Evolutionary conservation across 768 basidiomycete species (phyloP).

Genomic region (Grammothele lineata): DNA sequence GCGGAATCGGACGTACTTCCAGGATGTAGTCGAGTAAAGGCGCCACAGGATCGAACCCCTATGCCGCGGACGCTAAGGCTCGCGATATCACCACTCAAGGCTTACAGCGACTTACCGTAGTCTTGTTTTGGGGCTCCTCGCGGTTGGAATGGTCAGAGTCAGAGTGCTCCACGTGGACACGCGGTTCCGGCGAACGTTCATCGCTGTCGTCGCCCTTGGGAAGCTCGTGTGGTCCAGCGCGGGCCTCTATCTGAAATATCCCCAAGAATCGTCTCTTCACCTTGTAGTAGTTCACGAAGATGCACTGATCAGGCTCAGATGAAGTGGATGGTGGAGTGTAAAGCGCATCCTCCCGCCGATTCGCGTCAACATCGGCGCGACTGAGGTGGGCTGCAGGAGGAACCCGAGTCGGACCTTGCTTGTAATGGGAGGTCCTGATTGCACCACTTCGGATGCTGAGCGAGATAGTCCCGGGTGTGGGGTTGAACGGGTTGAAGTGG

Average conservation of each 20-base stretch:
- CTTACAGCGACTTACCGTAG: too few relatives aligned
- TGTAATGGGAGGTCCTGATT: background rate
- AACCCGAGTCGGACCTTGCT: background rate
- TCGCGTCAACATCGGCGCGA: too few relatives aligned
- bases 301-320: background rate
- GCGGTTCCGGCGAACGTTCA: too few relatives aligned
- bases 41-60: slow-evolving; percentile 11
- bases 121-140: too few relatives aligned
- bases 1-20: background rate
- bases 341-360: too few relatives aligned
- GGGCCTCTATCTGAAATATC: background rate
- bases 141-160: too few relatives aligned
- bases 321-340: background rate
- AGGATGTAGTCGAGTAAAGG: slow-evolving; percentile 15
- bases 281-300: slow-evolving; percentile 11
- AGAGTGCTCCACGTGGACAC: too few relatives aligned
- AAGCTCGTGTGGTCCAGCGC: slow-evolving; percentile 1
- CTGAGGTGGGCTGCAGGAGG: too few relatives aligned
- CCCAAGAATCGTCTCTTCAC: background rate
- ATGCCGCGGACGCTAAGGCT: too few relatives aligned
- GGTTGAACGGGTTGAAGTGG: background rate
- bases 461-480: background rate
- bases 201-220: background rate
- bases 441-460: background rate
- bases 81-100: too few relatives aligned